Percentiles rank a stretch among this genome's conserved stretches.
Evolutionary conservation across 495 filamentous ascomycete genomes (phyloP).

Genomic region (Lasiosphaeria miniovina): DNA sequence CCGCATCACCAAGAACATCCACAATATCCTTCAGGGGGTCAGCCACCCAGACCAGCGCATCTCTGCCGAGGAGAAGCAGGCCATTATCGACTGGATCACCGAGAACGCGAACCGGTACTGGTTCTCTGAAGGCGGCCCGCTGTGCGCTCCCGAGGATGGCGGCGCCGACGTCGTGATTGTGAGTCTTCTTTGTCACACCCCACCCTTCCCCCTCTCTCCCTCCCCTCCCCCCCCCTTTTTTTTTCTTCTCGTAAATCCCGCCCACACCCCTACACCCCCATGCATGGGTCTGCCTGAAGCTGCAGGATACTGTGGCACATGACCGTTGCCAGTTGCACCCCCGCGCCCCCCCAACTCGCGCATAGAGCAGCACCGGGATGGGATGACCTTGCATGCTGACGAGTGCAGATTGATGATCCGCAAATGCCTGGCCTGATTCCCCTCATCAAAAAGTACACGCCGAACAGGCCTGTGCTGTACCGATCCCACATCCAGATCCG

Average conservation of each 20-base stretch:
- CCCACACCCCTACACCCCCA: conserved; percentile 11
- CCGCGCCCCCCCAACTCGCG: not conserved
- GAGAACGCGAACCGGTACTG: conserved; percentile 77
- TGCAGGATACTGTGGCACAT: conserved; percentile 14
- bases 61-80: conserved; percentile 54
- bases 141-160: conserved; percentile 63
- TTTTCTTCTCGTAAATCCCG: conserved; percentile 5
- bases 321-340: conserved; percentile 1
- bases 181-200: conserved; percentile 20
- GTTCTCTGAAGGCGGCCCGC: conserved; percentile 64
- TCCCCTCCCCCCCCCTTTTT: not conserved
- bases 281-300: not conserved
- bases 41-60: conserved; percentile 60
- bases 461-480: conserved; percentile 74
- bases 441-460: conserved; percentile 67
- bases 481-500: conserved; percentile 84
- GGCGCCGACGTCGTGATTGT: conserved; percentile 78
- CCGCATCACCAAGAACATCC: conserved; percentile 83
- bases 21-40: conserved; percentile 91
- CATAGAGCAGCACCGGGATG: not conserved
- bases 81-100: conserved; percentile 69
- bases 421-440: conserved; percentile 85
- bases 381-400: conserved; percentile 18
- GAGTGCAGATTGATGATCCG: conserved; percentile 66
- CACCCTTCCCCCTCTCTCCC: not conserved